Base-by-base conservation (phyloP, 352 stramenopile genomes). In the Poterioochromonas sp. region DNA sequence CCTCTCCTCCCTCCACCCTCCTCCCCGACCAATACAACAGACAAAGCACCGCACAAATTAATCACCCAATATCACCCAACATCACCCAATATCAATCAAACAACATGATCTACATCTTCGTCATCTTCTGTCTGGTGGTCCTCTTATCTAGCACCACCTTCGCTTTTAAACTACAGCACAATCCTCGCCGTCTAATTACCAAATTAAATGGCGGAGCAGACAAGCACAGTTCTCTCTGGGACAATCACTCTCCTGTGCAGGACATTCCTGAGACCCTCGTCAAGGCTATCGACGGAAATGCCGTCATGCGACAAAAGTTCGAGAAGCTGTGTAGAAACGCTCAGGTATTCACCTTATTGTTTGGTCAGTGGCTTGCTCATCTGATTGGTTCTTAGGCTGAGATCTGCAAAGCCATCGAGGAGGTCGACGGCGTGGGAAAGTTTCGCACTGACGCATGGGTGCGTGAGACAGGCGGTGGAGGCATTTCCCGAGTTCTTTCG, bases 361-460 rank as follows among this genome's bases (percentile, higher is more conserved):
- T n/a, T 71, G 40, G 22, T 37, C 51, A 51, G 53, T n/a, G 34
- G 26, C 35, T 62, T 35, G 32, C 40, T 62, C 12, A 29, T 81
- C 37, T 37, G 11, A 29, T 68, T 0, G 22, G 20, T n/a, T 34
- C 22, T 5, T 76, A 73, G 73, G 41, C 26, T 82, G 86, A 93
- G 54, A 95, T 95, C 76, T 85, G 82, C 81, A 79, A 79, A 51
- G 88, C 87, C 43, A 93, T 96, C 51, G 90, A 93, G 71, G 89
- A 86, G 3, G 88, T 97, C 43, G 94, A 98, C 81, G 92, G 92
- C 62, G 90, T 89, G 51, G 87, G 71, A 20, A 94, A 89, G 81
- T 99, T 99, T 85, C 86, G 87, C 64, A 88, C 95, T 80, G 94
- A 98, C 86, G 88, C 88, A 44, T 99, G 94, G 94, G 90, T 92